Evolutionary conservation across 345 rosid genomes (phyloP), one percentile per base, ranked within the genome.

Genomic region (Eucalyptus grandis): DNA sequence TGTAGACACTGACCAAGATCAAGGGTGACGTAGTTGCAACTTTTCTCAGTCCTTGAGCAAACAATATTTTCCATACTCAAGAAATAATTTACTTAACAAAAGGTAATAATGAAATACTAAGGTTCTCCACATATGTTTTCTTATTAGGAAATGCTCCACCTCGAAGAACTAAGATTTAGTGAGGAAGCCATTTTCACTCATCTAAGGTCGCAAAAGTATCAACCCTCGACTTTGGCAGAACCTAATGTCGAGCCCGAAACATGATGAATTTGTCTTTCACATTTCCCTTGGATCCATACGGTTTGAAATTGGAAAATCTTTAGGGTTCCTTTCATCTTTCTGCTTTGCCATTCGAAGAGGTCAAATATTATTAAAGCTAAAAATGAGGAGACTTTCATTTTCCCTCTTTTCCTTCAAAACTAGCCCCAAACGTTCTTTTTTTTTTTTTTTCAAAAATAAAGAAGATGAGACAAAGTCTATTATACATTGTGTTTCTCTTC

Each of bases 381-480:
- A 58, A 58, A 22, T 26, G 65, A 26, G n/a, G 65, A 26, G 65
- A 58, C n/a, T 26, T 58, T 58, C 4, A 58, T 58, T 58, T 26
- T 5, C 65, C n/a, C n/a, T 58, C n/a, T 24, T 58, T 58, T 58
- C 65, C 6, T 11, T 58, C n/a, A 26, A 26, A 58, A 24, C 65
- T 24, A 58, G 65, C 30, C n/a, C n/a, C 0, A 51, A 1, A 51
- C 21, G 2, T 51, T 16, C 1, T 3, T 50, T 10, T 9, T 11
- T 22, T 56, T 56, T 56, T 24, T 24, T 58, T 5, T 26, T 4
- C 1, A 22, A 8, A 56, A 24, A 58, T 58, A 21, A 56, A 58
- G 27, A 26, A 11, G 65, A 5, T 2, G 65, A 26, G 65, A 58
- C 65, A 58, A 24, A 58, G n/a, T 58, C 65, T 26, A 58, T 58